Percentiles rank a stretch among this genome's conserved stretches.
Evolutionary conservation across 2,329 filamentous ascomycete species (phyloP).

Genomic region (Claviceps lovelessii): DNA sequence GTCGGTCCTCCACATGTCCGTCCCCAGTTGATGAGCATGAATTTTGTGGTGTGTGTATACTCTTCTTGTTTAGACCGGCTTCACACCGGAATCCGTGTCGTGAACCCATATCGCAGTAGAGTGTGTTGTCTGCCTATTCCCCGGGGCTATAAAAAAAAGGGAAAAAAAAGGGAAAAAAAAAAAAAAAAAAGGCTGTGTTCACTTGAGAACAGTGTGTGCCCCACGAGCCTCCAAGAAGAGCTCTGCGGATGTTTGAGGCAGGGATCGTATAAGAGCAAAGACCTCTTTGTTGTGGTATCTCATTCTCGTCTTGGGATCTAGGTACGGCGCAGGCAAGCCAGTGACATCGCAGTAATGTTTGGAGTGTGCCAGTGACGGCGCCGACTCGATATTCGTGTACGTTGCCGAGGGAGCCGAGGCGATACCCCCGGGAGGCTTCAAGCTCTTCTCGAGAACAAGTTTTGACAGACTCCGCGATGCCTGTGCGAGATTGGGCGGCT

Average conservation of each 20-base stretch:
- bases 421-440: constrained; percentile 24
- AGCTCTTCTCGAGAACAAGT: constrained; percentile 74
- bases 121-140: not conserved
- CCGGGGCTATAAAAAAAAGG: too few species aligned
- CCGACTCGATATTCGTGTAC: constrained; percentile 93
- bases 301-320: constrained; percentile 86
- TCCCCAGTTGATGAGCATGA: not conserved
- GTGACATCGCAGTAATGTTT: constrained; percentile 95
- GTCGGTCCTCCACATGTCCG: not conserved
- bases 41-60: not conserved
- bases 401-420: constrained; percentile 54
- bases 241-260: constrained; percentile 74
- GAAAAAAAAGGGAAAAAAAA: too few species aligned
- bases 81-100: not conserved
- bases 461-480: constrained; percentile 76
- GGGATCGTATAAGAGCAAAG: constrained; percentile 64
- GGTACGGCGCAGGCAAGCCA: constrained; percentile 77
- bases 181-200: constrained; percentile 15
- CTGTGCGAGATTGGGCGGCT: constrained; percentile 65
- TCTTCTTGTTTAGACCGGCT: not conserved
- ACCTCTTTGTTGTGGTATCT: constrained; percentile 89
- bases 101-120: not conserved
- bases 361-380: constrained; percentile 70
- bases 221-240: constrained; percentile 79
- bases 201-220: constrained; percentile 88